Conservation (phyloP, 225 moss, liverwort and hornwort species). For the Marchantia paleacea region DNA sequence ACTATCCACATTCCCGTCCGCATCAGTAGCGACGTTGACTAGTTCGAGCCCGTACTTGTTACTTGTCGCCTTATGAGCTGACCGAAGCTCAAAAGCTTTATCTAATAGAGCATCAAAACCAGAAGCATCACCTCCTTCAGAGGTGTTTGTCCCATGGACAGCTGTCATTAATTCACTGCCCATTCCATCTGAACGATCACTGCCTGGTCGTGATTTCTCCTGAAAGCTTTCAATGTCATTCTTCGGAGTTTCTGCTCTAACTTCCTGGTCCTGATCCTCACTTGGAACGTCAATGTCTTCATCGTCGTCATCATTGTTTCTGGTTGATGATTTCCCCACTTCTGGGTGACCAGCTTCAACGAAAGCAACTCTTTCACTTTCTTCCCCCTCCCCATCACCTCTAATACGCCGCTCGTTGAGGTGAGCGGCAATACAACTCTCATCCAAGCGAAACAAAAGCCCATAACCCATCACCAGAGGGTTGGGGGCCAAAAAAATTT, state of each 20-base stretch:
- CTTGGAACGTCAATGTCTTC: conserved; percentile 31
- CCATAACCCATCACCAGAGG: conserved; percentile 93
- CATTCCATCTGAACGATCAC: conserved; percentile 25
- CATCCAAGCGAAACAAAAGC: conserved; percentile 83
- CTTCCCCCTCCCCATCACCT: conserved; percentile 66
- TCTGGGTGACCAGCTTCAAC: conserved; percentile 16
- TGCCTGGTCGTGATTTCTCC: conserved; percentile 20
- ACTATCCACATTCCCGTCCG: conserved; percentile 23
- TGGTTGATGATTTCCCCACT: background rate
- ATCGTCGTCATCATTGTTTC: conserved; percentile 28
- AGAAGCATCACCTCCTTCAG: conserved; percentile 44
- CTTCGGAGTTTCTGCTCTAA: conserved; percentile 33
- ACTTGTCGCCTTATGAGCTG: conserved; percentile 40
- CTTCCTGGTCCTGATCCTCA: conserved; percentile 23
- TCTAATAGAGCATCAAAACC: conserved; percentile 69
- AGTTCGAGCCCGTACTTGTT: conserved; percentile 75
- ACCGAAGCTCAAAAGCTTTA: conserved; percentile 71
- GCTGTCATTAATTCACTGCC: conserved; percentile 27
- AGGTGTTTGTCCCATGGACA: conserved; percentile 28
- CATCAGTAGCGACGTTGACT: conserved; percentile 29
- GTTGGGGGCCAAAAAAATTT: conserved; percentile 85
- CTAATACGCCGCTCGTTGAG: conserved; percentile 78
- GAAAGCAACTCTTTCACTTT: background rate
- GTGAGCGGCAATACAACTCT: conserved; percentile 74
- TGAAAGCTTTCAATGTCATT: conserved; percentile 15